Percentiles rank a stretch among this genome's conserved stretches.
phyloP scores from a whole-genome alignment of 2,329 filamentous ascomycete genomes.

The Colletotrichum sublineola region DNA sequence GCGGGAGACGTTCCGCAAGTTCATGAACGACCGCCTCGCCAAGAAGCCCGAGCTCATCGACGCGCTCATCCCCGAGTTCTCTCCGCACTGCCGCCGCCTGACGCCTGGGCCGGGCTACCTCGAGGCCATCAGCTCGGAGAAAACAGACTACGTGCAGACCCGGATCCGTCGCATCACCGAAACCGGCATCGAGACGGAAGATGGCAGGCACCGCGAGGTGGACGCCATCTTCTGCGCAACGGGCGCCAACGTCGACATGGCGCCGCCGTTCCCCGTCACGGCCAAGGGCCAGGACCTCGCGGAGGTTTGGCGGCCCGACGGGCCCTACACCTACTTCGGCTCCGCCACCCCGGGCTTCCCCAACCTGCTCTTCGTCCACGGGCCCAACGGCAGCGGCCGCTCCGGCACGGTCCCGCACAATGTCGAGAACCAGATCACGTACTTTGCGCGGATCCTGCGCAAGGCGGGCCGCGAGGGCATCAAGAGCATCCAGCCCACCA shows the following conservation, averaged over 20 bases:
- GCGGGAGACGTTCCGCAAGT: conserved; percentile 60
- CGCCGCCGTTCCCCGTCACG: conserved; percentile 71
- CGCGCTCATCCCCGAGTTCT: conserved; percentile 71
- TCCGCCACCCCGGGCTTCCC: conserved; percentile 74
- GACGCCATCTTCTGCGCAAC: conserved; percentile 78
- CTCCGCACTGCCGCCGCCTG: conserved; percentile 73
- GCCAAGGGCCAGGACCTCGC: conserved; percentile 67
- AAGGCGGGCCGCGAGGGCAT: conserved; percentile 77
- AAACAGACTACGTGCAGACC: conserved; percentile 72
- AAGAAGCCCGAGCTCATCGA: conserved; percentile 69
- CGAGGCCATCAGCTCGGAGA: conserved; percentile 71
- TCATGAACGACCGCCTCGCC: conserved; percentile 67
- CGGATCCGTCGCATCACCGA: conserved; percentile 70
- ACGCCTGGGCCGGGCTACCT: conserved; percentile 78
- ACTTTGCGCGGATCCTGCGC: conserved; percentile 75
- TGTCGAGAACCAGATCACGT: conserved; percentile 75
- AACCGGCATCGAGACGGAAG: conserved; percentile 70
- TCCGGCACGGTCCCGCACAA: conserved; percentile 77
- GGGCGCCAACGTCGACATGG: conserved; percentile 71
- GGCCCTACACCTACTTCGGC: conserved; percentile 77
- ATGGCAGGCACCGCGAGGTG: conserved; percentile 68
- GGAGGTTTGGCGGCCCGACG: conserved; percentile 68
- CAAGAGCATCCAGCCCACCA: conserved; percentile 69
- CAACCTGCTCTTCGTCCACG: conserved; percentile 75
- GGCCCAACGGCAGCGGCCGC: conserved; percentile 70